Conservation (phyloP, 139 green algal genomes). For the Chlorella ohadii region DNA sequence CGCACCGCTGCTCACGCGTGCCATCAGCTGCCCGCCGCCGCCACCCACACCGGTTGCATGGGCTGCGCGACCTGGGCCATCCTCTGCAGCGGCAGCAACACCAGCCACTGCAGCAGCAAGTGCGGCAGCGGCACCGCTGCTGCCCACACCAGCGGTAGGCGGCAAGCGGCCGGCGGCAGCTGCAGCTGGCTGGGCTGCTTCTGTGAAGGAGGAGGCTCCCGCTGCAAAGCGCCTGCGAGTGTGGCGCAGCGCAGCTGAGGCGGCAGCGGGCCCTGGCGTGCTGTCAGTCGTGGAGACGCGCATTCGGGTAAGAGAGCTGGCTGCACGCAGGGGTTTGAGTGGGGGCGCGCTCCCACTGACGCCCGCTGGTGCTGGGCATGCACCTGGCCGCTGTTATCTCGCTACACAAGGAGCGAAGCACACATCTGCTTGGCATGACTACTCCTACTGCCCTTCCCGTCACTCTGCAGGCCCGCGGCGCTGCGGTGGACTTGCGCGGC, state of each 20-base stretch:
- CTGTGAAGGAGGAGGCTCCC: background rate
- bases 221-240: background rate
- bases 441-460: background rate
- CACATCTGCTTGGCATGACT: too few species aligned
- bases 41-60: background rate
- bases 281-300: slow-evolving; percentile 19
- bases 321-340: too few species aligned
- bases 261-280: background rate
- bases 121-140: background rate
- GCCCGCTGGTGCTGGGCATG: too few species aligned
- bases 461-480: background rate
- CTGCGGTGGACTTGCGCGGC: slow-evolving; percentile 5
- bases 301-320: slow-evolving; percentile 21
- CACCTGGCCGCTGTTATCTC: too few species aligned
- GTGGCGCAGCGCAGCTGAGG: background rate
- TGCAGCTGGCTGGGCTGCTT: background rate
- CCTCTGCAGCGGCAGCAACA: background rate
- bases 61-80: too few species aligned
- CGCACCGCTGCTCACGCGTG: slow-evolving; percentile 17
- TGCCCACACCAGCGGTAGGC: background rate
- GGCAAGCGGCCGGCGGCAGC: background rate
- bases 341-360: too few species aligned
- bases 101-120: background rate
- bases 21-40: background rate
- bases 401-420: too few species aligned